Conservation (phyloP, 495 filamentous ascomycete genomes). For the Schizothecium vesticola region DNA sequence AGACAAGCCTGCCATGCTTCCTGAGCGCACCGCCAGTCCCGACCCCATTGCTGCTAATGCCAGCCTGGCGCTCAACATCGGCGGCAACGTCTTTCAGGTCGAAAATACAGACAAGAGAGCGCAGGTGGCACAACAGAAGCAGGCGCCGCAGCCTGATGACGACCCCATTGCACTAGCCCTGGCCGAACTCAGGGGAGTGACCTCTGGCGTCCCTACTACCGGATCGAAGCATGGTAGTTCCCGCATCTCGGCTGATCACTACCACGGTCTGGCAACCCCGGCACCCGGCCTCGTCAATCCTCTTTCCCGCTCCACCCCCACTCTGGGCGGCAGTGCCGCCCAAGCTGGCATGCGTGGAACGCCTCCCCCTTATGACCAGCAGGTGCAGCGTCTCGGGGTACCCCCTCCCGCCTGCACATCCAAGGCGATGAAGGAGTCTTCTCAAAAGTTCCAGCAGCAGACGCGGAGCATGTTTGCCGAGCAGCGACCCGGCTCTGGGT, state of each 20-base stretch:
- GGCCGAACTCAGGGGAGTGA: constrained; percentile 82
- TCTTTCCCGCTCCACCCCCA: constrained; percentile 33
- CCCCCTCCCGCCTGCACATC: constrained; percentile 90
- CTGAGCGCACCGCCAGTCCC: constrained; percentile 51
- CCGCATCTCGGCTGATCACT: constrained; percentile 88
- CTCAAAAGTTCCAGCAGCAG: constrained; percentile 78
- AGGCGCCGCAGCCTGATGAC: constrained; percentile 37
- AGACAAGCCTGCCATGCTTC: constrained; percentile 30
- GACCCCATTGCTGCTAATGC: constrained; percentile 92
- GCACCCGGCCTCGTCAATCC: constrained; percentile 47
- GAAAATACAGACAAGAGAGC: constrained; percentile 60
- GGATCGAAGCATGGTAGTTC: constrained; percentile 58
- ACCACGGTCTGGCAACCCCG: constrained; percentile 84
- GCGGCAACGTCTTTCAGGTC: constrained; percentile 94
- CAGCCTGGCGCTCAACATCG: constrained; percentile 92
- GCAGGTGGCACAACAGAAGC: constrained; percentile 29
- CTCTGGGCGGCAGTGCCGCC: constrained; percentile 45
- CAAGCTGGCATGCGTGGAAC: constrained; percentile 57
- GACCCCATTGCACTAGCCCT: constrained; percentile 92
- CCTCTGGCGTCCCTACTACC: constrained; percentile 27
- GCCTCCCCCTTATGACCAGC: constrained; percentile 79
- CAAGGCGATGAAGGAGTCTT: constrained; percentile 88
- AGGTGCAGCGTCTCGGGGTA: constrained; percentile 72
- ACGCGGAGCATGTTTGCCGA: constrained; percentile 67
- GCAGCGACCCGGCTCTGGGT: constrained; percentile 44